Base-by-base conservation (phyloP, 2,329 filamentous ascomycete genomes). In the Nakataea oryzae region DNA sequence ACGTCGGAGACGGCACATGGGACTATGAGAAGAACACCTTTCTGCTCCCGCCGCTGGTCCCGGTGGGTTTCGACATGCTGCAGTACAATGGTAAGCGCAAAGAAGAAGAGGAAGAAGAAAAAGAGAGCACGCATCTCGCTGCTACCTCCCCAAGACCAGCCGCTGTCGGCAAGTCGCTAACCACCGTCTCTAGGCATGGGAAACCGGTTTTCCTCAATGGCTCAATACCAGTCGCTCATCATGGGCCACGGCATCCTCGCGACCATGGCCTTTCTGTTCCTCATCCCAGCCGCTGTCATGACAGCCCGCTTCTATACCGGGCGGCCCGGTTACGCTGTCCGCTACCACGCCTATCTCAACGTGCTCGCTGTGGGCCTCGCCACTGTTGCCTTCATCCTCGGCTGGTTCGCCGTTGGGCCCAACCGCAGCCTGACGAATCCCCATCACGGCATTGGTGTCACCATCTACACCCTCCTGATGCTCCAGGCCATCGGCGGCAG, bases 1-100 rank as follows among this genome's bases (percentile, higher is more conserved):
- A 79, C 62, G 89, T 93, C 21, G 90, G 90, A 65, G 90, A 93
- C 71, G 90, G 90, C 27, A 93, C 90, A 41, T 95, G 90, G 90
- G 88, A 93, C 69, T 87, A 88, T 63, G 79, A 81, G 63, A 87
- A 87, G 71, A 91, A 93, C 70, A 86, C 83, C 24, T 95, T 93
- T 71, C 76, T 95, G 61, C 76, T 95, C 60, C 90, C 90, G 47
- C 92, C 92, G 70, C 76, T 95, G 57, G 79, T 87, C 68, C 89
- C 89, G 11, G 75, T 91, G 66, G 90, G 92, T 71, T 90, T 91
- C 72, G 88, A 87, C 59, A 93, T 90, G 7, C 93, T 90, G 86
- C 86, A 82, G 71, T 92, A 91, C 75, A 95, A 95, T 82, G 90
- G 89, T 91, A 76, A 67, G 79, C 63, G 14, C 2, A 27, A 47